These are phyloP conservation scores for Leishmania amazonensis DNA, from an alignment of 208 protist species.

Conservation along the genomic window DNA sequence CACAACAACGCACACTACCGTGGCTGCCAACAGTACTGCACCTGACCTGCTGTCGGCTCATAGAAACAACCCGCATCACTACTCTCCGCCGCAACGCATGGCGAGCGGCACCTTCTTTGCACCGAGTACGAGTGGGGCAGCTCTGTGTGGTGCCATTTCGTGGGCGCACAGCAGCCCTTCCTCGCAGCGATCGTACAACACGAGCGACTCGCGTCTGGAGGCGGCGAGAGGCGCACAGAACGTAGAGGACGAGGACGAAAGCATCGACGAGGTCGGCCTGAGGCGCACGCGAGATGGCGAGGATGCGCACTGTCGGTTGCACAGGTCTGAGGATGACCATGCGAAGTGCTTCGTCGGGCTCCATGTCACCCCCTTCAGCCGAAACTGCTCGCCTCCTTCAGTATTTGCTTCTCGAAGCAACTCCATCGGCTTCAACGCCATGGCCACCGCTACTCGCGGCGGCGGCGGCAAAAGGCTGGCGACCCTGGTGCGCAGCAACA, in stretches of 20 bases:
- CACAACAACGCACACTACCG: slow-evolving; percentile 10
- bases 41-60: neutral
- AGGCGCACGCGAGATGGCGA: neutral
- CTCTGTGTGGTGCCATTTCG: neutral
- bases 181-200: neutral
- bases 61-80: neutral
- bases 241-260: neutral
- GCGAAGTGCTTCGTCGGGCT: neutral
- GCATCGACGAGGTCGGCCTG: neutral
- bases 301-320: neutral
- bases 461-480: too few species aligned
- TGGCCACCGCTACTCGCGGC: neutral
- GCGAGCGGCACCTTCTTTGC: neutral
- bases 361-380: neutral
- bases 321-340: neutral
- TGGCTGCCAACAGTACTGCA: neutral
- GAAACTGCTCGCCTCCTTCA: neutral
- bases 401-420: neutral
- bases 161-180: slow-evolving; percentile 4
- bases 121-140: neutral
- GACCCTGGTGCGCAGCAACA: neutral
- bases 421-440: neutral
- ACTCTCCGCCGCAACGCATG: neutral
- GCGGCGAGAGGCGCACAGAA: too few species aligned
- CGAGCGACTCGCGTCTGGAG: slow-evolving; percentile 4